Evolutionary conservation across 2,329 filamentous ascomycete species (phyloP).

Genomic region (Cladobotryum mycophilum): DNA sequence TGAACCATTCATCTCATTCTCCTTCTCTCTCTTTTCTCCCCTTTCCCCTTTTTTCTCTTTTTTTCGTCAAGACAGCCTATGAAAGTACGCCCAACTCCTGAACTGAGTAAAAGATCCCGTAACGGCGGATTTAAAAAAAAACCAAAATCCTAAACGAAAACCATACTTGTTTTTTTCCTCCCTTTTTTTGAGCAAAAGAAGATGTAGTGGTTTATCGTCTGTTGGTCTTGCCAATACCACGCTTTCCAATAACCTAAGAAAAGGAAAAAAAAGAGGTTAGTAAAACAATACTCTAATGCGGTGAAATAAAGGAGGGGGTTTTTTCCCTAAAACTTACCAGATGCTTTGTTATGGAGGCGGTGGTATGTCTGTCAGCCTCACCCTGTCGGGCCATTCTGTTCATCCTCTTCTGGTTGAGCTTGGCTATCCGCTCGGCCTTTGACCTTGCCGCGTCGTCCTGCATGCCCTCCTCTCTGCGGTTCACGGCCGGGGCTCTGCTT

Average conservation of each 20-base stretch:
- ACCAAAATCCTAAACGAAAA: neutral
- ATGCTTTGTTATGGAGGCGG: constrained; percentile 79
- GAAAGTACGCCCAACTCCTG: constrained; percentile 26
- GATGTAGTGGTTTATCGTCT: constrained; percentile 48
- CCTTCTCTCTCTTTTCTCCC: neutral
- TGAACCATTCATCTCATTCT: constrained; percentile 1
- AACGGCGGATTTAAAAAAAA: neutral
- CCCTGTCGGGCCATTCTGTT: constrained; percentile 96
- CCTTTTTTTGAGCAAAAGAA: neutral
- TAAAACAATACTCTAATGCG: neutral
- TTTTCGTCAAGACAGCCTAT: constrained; percentile 6
- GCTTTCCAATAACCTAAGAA: constrained; percentile 76
- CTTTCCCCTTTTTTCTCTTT: neutral
- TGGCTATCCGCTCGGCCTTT: constrained; percentile 81
- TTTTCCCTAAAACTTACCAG: constrained; percentile 55
- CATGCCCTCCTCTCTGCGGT: constrained; percentile 73
- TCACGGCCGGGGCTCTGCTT: constrained; percentile 55
- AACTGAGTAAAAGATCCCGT: constrained; percentile 19
- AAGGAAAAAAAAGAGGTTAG: constrained; percentile 1
- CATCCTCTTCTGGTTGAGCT: constrained; percentile 95
- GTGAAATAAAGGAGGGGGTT: constrained; percentile 1
- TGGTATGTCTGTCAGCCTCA: constrained; percentile 88
- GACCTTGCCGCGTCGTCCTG: constrained; percentile 57
- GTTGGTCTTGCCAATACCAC: constrained; percentile 83
- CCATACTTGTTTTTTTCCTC: too few relatives aligned